Evolutionary conservation across 2,329 filamentous ascomycete genomes (phyloP), one percentile per base, ranked within the genome.

Genomic region (Hypoxylon sp.): DNA sequence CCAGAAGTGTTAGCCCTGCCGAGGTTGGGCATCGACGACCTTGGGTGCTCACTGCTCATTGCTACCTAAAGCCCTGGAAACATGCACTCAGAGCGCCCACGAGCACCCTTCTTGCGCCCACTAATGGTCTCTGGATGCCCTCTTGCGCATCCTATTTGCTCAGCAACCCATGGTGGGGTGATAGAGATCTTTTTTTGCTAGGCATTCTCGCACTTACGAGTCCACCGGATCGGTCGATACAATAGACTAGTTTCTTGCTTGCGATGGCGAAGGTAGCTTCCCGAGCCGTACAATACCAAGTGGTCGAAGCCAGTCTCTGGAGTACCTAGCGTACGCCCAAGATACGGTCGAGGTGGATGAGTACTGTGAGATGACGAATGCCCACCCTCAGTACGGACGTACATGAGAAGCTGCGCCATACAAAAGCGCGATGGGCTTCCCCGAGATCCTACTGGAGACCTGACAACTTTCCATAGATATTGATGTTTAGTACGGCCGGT

Each of bases 1-100:
- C 59, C 62, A 44, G 33, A 45, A 32, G 28, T 30, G 54, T 65
- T 71, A 68, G 70, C 70, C 69, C 69, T 70, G 69, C 64, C 53
- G 58, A 61, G 67, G 73, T 74, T 75, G 73, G 73, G 73, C 73
- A 75, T 62, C 73, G 71, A 74, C 57, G 71, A 38, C 65, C 67
- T 67, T 72, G 67, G 68, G 69, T 70, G 45, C 33, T 40, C 56
- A 72, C 73, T 74, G 72, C 68, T 40, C 56, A 72, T 74, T 74
- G 72, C 68, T 71, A 74, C 73, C 73, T 73, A 69, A 74, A 57
- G 61, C 46, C 55, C 59, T 64, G 44, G 51, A 48, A 53, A 61
- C 61, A 68, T 65, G 60, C 64, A 62, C 36, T 40, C 36, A 40
- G 36, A 40, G 36, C 36, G 36, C 72, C 71, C 72, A 72, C 69